Base-by-base conservation (phyloP, 2,329 filamentous ascomycete species). In the Botrytis porri region DNA sequence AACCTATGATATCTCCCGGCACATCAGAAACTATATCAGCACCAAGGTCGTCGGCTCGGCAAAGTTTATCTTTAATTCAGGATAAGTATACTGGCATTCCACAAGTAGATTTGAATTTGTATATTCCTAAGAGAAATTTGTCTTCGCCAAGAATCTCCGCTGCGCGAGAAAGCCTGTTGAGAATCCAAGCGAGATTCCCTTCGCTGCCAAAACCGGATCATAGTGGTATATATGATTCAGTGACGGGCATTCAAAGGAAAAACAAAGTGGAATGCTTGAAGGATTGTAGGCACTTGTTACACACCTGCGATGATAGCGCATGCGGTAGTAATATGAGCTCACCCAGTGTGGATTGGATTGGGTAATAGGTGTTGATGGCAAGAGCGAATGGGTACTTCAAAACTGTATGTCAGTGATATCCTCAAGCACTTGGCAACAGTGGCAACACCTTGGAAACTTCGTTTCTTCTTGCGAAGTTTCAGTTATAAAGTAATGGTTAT, bases 261-360 rank as follows among this genome's bases (percentile, higher is more conserved):
- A 37, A 54, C 12, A 65, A 25, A 22, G 16, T 48, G 18, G 57
- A 61, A 12, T 64, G 39, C n/a, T 48, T 37, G 59, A 67, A 67
- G 22, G 41, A 65, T 59, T 66, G 45, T 16, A 48, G 70, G 51
- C 60, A 57, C 20, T 25, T 45, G 29, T 43, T 59, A 20, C 74
- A 77, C 41, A 41, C 69, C 39, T 76, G 76, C 71, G 76, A 76
- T 72, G 75, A 73, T 62, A 62, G 48, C 22, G 37, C 35, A 20
- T n/a, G 35, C n/a, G 60, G 14, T 10, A 65, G 45, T 6, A 66
- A 77, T 54, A 74, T 69, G 18, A 67, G 75, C 41, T 69, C 61
- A 41, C 74, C 75, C 32, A 77, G 75, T 71, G 69, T 78, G 22
- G 77, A 78, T 71, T 78, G 76, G 75, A 77, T 77, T 74, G 74